Evolutionary conservation across 768 basidiomycete species (phyloP).

Genomic region (Mycena crocata): DNA sequence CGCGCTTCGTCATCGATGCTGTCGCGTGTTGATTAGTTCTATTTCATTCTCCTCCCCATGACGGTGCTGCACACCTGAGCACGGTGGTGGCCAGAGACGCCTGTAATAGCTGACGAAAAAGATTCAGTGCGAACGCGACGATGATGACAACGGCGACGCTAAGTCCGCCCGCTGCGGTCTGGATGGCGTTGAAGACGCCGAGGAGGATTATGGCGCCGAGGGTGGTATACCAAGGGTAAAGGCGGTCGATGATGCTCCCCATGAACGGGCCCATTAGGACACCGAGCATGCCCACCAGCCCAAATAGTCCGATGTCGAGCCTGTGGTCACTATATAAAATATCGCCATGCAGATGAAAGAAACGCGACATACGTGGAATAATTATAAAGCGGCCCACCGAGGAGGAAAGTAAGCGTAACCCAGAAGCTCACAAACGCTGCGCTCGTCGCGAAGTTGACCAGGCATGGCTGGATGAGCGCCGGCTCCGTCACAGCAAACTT

Average conservation of each 20-base stretch:
- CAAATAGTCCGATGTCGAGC: conserved; percentile 77
- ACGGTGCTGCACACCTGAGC: conserved; percentile 54
- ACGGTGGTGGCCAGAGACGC: conserved; percentile 72
- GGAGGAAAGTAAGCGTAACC: conserved; percentile 86
- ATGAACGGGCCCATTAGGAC: conserved; percentile 76
- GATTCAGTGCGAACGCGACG: conserved; percentile 74
- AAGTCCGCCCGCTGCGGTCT: conserved; percentile 76
- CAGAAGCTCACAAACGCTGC: conserved; percentile 71
- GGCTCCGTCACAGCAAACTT: conserved; percentile 85
- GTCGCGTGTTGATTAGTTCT: conserved; percentile 5
- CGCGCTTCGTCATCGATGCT: conserved; percentile 62
- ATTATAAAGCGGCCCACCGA: conserved; percentile 79
- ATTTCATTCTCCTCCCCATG: conserved; percentile 1
- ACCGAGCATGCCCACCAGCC: conserved; percentile 80
- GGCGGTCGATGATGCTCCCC: conserved; percentile 76
- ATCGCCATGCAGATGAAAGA: conserved; percentile 5
- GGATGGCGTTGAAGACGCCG: conserved; percentile 68
- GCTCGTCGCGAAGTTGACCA: conserved; percentile 72
- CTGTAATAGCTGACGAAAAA: conserved; percentile 78
- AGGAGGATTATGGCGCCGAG: conserved; percentile 65
- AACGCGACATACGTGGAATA: conserved; percentile 70
- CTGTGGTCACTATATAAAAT: conserved; percentile 37
- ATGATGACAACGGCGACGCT: conserved; percentile 78
- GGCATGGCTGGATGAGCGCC: conserved; percentile 72
- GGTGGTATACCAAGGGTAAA: conserved; percentile 83